Conservation (phyloP, 768 basidiomycete species). For the Lactifluus pinguis region DNA sequence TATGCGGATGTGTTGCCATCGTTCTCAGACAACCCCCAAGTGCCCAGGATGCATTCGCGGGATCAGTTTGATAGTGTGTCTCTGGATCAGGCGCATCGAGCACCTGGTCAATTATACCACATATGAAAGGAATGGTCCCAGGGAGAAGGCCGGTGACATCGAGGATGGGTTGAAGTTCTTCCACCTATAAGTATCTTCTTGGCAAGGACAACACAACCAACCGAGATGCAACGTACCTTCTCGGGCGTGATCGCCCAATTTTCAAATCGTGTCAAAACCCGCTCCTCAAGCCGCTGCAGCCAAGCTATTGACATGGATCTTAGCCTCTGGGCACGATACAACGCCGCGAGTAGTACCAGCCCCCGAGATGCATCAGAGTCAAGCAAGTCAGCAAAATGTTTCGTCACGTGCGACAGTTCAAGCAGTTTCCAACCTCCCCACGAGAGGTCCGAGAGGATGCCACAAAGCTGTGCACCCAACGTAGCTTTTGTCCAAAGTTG, state of each 20-base stretch:
- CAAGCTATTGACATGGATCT: conserved; percentile 50
- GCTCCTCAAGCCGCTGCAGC: conserved; percentile 44
- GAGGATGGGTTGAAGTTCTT: conserved; percentile 47
- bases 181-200: conserved; percentile 28
- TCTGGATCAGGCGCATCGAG: conserved; percentile 27
- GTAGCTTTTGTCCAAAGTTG: conserved; percentile 32
- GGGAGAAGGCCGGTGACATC: conserved; percentile 45
- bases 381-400: conserved; percentile 39
- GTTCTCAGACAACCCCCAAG: conserved; percentile 51
- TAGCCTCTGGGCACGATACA: conserved; percentile 43
- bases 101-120: conserved; percentile 36
- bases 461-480: conserved; percentile 49
- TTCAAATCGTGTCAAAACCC: conserved; percentile 37
- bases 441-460: conserved; percentile 49
- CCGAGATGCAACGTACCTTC: conserved; percentile 28
- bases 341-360: conserved; percentile 41
- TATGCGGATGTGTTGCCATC: conserved; percentile 35
- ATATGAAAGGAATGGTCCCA: conserved; percentile 32
- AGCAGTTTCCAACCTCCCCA: conserved; percentile 78
- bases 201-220: neutral
- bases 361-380: conserved; percentile 35
- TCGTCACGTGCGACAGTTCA: conserved; percentile 50
- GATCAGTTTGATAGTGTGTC: conserved; percentile 26
- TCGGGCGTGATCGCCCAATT: conserved; percentile 33
- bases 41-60: conserved; percentile 43